A percentile compares a stretch with the other conserved stretches of the same genome.
Evolutionary conservation across 345 rosid species (phyloP).

Genomic region (Eucalyptus regnans): DNA sequence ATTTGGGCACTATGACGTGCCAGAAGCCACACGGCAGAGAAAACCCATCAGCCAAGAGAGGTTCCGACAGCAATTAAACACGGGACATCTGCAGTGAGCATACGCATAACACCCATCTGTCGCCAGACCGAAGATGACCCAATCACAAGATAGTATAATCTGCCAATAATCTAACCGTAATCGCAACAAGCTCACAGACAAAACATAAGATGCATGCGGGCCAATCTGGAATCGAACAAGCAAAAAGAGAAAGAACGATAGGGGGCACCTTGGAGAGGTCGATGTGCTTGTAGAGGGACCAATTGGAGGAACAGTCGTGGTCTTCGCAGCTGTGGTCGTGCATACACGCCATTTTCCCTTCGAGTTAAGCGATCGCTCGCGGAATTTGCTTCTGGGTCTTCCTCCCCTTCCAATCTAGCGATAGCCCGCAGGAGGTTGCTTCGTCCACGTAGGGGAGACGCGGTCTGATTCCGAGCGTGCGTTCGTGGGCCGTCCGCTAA

Average conservation of each 20-base stretch:
- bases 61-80: neutral
- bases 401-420: neutral
- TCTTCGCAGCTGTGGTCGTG: constrained; percentile 94
- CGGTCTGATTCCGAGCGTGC: neutral
- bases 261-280: constrained; percentile 64
- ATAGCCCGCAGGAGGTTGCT: neutral
- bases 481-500: neutral
- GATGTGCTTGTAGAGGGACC: constrained; percentile 95
- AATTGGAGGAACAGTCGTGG: constrained; percentile 80
- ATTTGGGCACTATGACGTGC: neutral
- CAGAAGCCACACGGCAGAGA: neutral
- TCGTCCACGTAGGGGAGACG: neutral
- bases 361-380: too few relatives aligned
- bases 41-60: neutral
- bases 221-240: neutral
- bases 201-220: neutral
- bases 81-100: neutral
- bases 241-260: neutral
- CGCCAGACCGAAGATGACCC: neutral
- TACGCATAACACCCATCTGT: neutral
- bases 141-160: neutral
- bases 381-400: neutral
- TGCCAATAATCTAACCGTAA: neutral
- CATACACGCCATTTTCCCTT: constrained; percentile 54
- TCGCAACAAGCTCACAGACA: neutral